These are phyloP conservation scores for Tetrapisispora phaffii DNA, from an alignment of 805 yeast species.

Conservation along the genomic window DNA sequence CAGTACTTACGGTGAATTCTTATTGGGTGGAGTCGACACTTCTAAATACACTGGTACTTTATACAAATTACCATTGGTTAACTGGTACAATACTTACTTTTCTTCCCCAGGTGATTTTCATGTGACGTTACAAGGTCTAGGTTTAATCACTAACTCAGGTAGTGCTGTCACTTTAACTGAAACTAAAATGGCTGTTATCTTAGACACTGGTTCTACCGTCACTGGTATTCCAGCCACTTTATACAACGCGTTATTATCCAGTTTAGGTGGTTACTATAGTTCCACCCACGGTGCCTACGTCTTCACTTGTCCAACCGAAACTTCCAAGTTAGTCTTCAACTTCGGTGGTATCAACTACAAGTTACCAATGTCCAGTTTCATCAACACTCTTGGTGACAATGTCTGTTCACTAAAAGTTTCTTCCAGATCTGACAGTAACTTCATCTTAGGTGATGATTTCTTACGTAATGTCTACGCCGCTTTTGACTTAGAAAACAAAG, in stretches of 20 bases:
- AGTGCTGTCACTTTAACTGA: slow-evolving; percentile 7
- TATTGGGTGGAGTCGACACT: slow-evolving; percentile 35
- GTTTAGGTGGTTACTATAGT: slow-evolving; percentile 33
- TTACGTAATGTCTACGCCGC: slow-evolving; percentile 53
- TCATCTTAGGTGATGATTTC: slow-evolving; percentile 47
- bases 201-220: slow-evolving; percentile 38
- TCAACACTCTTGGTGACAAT: slow-evolving; percentile 11
- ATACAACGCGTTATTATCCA: slow-evolving; percentile 34
- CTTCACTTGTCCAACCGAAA: neutral
- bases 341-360: slow-evolving; percentile 50
- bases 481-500: slow-evolving; percentile 48
- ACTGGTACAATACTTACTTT: slow-evolving; percentile 8
- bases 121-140: slow-evolving; percentile 30
- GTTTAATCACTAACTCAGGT: slow-evolving; percentile 17
- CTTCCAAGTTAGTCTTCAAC: slow-evolving; percentile 37
- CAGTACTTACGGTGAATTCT: slow-evolving; percentile 36
- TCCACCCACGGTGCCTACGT: neutral
- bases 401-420: slow-evolving; percentile 38
- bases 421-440: slow-evolving; percentile 17
- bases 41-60: slow-evolving; percentile 31
- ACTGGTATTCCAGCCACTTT: slow-evolving; percentile 35
- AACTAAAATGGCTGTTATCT: slow-evolving; percentile 31
- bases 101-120: slow-evolving; percentile 20
- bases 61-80: slow-evolving; percentile 27
- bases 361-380: slow-evolving; percentile 36